phyloP scores from a whole-genome alignment of 2,329 filamentous ascomycete species.

The Xylaria sp. region DNA sequence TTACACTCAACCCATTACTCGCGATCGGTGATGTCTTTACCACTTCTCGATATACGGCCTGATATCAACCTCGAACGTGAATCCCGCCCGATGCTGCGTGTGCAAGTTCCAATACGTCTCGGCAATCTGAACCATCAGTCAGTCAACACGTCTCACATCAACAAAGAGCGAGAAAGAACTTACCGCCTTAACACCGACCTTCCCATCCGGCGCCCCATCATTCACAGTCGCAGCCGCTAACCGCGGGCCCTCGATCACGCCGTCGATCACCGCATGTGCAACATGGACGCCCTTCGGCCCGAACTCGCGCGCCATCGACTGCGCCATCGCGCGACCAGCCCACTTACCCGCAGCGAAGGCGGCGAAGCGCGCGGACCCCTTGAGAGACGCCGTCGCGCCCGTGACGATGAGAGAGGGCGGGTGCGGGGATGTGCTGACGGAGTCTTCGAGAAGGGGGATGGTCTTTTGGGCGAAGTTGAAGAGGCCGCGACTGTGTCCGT shows the following conservation, averaged over 20 bases:
- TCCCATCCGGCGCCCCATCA: conserved; percentile 40
- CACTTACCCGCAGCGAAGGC: conserved; percentile 66
- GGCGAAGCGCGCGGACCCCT: conserved; percentile 58
- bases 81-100: conserved; percentile 63
- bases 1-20: neutral
- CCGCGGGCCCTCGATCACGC: conserved; percentile 66
- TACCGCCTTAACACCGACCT: conserved; percentile 62
- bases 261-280: conserved; percentile 67
- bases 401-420: conserved; percentile 71
- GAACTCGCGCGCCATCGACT: conserved; percentile 67
- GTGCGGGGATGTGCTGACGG: conserved; percentile 43
- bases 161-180: conserved; percentile 32
- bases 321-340: conserved; percentile 60
- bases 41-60: conserved; percentile 68
- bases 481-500: conserved; percentile 48
- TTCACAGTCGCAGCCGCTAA: conserved; percentile 46
- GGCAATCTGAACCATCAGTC: conserved; percentile 48
- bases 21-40: conserved; percentile 6
- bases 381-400: conserved; percentile 66
- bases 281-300: conserved; percentile 70
- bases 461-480: conserved; percentile 63
- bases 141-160: neutral
- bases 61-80: conserved; percentile 67
- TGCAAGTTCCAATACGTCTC: conserved; percentile 71
- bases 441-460: conserved; percentile 59